These are phyloP conservation scores for Enteropsectra breve DNA, from an alignment of 371 early-diverging fungal genomes.

Conservation along the genomic window DNA sequence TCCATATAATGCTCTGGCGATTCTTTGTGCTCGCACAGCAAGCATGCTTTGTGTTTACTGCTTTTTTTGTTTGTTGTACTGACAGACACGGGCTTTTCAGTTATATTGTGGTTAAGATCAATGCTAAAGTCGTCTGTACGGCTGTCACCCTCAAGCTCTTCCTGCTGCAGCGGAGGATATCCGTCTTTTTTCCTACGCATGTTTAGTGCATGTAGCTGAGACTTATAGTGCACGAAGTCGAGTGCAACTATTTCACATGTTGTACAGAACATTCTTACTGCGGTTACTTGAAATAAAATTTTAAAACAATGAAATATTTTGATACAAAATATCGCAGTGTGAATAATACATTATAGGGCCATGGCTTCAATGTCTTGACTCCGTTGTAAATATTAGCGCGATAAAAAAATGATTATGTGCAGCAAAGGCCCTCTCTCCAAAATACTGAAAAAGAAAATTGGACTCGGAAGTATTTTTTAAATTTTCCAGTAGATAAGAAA, in stretches of 20 bases:
- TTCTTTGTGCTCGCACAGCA: neutral
- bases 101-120: neutral
- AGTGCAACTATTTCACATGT: neutral
- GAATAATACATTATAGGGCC: no score
- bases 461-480: no score
- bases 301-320: no score
- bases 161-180: neutral
- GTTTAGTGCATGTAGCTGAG: slow-evolving; percentile 6
- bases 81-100: neutral
- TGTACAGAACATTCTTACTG: slow-evolving; percentile 7
- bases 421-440: no score
- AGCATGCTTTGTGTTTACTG: neutral
- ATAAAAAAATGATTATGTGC: no score
- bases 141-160: neutral
- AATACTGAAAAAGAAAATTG: no score
- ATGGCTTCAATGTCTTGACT: no score
- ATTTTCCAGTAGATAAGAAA: no score
- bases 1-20: neutral
- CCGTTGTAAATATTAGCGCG: no score
- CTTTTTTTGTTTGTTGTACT: no score
- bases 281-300: no score
- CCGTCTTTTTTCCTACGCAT: neutral
- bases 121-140: neutral
- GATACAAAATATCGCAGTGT: no score
- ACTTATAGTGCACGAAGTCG: neutral